Evolutionary conservation across 371 early-diverging fungal genomes (phyloP).

Genomic region (Mortierella sp.): DNA sequence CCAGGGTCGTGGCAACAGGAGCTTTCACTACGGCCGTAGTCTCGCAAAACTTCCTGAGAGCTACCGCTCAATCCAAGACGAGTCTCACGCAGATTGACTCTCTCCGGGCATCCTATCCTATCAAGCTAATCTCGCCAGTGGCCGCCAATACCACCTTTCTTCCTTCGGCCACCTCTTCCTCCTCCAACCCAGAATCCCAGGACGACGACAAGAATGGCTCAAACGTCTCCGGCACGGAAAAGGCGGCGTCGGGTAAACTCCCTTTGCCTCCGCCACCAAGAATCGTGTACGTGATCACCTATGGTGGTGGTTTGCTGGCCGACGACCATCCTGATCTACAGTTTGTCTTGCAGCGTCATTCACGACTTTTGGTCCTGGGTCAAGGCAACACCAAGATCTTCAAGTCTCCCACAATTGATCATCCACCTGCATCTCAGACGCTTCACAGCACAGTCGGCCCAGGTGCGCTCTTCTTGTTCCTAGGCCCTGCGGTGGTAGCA

Average conservation of each 20-base stretch:
- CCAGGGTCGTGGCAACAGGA: constrained; percentile 35
- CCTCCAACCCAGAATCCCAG: neutral
- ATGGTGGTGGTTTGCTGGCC: constrained; percentile 45
- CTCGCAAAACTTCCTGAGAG: constrained; percentile 46
- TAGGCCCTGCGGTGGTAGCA: constrained; percentile 48
- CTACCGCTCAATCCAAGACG: constrained; percentile 37
- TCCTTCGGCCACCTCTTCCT: neutral
- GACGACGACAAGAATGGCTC: neutral
- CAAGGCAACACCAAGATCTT: constrained; percentile 52
- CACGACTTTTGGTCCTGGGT: constrained; percentile 33
- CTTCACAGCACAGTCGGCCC: constrained; percentile 45
- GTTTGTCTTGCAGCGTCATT: constrained; percentile 25
- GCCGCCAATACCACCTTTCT: constrained; percentile 26
- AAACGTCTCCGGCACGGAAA: neutral
- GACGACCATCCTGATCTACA: constrained; percentile 52
- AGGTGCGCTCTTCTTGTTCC: constrained; percentile 29
- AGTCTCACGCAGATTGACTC: constrained; percentile 51
- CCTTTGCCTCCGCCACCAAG: constrained; percentile 31
- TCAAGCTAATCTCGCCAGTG: constrained; percentile 47
- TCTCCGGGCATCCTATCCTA: constrained; percentile 45
- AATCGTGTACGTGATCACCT: constrained; percentile 52
- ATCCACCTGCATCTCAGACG: constrained; percentile 50
- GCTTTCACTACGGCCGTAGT: constrained; percentile 39
- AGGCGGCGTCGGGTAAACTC: neutral
- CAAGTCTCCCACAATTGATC: constrained; percentile 28